Evolutionary conservation across 139 green algal genomes (phyloP).

Genomic region (Tetradesmus obliquus): DNA sequence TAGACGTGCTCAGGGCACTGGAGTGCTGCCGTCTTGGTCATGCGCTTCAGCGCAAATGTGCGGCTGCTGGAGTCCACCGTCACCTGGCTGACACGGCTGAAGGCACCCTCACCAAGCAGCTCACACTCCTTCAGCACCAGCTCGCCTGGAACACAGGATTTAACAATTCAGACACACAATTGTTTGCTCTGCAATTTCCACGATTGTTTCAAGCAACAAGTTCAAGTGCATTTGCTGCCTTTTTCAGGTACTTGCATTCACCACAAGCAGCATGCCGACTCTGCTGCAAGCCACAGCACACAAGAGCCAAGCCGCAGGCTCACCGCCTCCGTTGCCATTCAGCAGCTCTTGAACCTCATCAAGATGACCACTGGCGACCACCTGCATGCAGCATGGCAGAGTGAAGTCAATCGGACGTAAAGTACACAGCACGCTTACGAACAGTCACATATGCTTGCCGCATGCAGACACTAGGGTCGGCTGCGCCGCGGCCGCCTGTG

Average conservation of each 20-base stretch:
- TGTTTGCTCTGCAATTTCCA: background rate
- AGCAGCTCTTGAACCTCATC: slow-evolving; percentile 88
- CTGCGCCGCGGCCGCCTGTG: background rate
- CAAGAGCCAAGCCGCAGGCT: background rate
- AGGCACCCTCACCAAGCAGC: slow-evolving; percentile 90
- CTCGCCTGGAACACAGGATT: background rate
- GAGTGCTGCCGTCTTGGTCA: slow-evolving; percentile 91
- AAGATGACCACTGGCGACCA: slow-evolving; percentile 79
- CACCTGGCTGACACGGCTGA: slow-evolving; percentile 83
- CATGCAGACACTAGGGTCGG: background rate
- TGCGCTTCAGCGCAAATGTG: slow-evolving; percentile 94
- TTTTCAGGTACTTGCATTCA: background rate
- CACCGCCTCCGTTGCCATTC: background rate
- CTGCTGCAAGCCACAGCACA: background rate
- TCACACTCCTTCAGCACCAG: slow-evolving; percentile 81
- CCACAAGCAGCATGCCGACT: background rate
- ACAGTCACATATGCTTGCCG: no score
- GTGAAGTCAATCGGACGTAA: slow-evolving; percentile 38
- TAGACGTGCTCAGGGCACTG: slow-evolving; percentile 96
- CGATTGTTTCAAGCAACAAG: background rate
- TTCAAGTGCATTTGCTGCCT: background rate
- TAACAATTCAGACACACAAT: background rate
- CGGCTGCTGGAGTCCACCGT: slow-evolving; percentile 72
- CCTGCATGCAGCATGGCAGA: background rate
- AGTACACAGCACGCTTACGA: background rate